Evolutionary conservation across 768 basidiomycete species (phyloP), one percentile per base, ranked within the genome.

Genomic region (Collybiopsis luxurians): DNA sequence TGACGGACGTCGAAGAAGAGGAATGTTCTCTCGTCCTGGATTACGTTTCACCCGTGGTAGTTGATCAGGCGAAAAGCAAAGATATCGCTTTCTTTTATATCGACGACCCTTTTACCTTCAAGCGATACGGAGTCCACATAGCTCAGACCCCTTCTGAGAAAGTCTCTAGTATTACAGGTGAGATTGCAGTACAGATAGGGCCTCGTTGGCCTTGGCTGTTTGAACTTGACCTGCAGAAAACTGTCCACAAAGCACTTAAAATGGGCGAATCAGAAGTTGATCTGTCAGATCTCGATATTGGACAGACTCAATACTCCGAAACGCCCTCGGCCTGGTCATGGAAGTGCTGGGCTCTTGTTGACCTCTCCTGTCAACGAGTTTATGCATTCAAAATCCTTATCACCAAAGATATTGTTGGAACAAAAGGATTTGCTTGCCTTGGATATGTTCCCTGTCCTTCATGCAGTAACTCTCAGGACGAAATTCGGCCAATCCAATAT

Each of bases 371-470:
- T 58, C 66, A 69, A 17, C 62, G 71, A 0, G 71, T 76, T 9
- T 76, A 76, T 42, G 75, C 72, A 1, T 70, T 76, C 66, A 76
- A 76, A 57, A 64, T 76, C 30, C 62, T 74, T 28, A 34, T 76
- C 27, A 63, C 66, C 17, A 67, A 73, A 60, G 68, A 64, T 15
- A 61, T 56, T 19, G 67, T 65, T 1, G 43, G 58, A 0, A 62
- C 60, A 48, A 71, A 72, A 53, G 63, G 63, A 28, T 64, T 67
- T 23, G 73, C 66, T 9, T 73, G 67, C 46, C 40, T 74, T 23
- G 72, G 71, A 17, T 75, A 76, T 55, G 71, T 71, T 10, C 60
- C 64, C 19, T 74, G 73, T 59, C 75, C 75, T 2, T 46, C 46
- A 0, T 74, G 75, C 53, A 74, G 74, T 30, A 69, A 71, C 5